Percentiles rank a stretch among this genome's conserved stretches.
These are phyloP conservation scores for Lyophyllum decastes DNA, from an alignment of 768 basidiomycete species.

Conservation along the genomic window DNA sequence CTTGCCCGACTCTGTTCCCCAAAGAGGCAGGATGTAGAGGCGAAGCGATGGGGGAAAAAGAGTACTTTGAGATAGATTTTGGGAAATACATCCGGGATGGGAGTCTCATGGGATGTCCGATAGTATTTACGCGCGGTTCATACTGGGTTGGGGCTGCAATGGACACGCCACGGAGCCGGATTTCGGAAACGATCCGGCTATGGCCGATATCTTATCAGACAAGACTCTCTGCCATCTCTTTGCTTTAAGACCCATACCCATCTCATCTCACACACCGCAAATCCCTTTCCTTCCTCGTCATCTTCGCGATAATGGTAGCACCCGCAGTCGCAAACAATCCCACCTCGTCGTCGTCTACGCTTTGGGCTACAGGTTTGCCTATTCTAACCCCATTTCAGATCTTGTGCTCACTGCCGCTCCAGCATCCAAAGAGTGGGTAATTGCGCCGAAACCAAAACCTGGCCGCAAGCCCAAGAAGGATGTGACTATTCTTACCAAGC, in stretches of 20 bases:
- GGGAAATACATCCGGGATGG: conserved; percentile 8
- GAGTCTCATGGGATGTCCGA: conserved; percentile 6
- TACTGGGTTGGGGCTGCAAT: conserved; percentile 10
- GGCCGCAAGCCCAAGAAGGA: conserved; percentile 89
- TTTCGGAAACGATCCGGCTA: conserved; percentile 19
- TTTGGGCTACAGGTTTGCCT: conserved; percentile 75
- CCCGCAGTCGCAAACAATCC: conserved; percentile 4
- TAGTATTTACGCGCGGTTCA: conserved; percentile 17
- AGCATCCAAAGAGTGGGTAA: conserved; percentile 92
- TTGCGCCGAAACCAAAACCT: conserved; percentile 84
- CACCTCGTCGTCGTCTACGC: conserved; percentile 48
- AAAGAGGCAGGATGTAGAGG: not conserved
- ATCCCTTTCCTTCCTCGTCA: not conserved
- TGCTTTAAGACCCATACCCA: conserved; percentile 18
- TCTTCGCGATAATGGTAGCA: conserved; percentile 4
- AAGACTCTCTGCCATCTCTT: conserved; percentile 22
- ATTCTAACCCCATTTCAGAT: conserved; percentile 6
- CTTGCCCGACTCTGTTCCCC: not conserved
- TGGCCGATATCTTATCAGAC: conserved; percentile 56
- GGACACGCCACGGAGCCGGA: conserved; percentile 20
- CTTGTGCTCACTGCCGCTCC: conserved; percentile 13
- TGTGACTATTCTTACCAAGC: conserved; percentile 29
- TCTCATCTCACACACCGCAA: conserved; percentile 20
- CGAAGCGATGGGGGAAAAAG: not conserved
- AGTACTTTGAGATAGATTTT: conserved; percentile 1